These are phyloP conservation scores for Rhynchospora pubera DNA, from an alignment of 176 grass and related monocot genomes.

Conservation along the genomic window DNA sequence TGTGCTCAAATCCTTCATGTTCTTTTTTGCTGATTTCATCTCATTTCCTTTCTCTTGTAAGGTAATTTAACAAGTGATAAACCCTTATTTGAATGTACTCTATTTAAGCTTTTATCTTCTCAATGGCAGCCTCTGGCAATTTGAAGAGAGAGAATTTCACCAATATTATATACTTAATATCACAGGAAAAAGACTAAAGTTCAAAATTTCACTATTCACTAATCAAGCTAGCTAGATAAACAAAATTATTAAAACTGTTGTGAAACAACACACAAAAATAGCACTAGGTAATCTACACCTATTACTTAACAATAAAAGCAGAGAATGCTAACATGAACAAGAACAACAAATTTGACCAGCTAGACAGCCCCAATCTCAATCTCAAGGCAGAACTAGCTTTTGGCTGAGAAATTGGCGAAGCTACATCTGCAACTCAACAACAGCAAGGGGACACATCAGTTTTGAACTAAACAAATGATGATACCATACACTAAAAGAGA, in stretches of 20 bases:
- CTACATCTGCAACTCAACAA: constrained; percentile 30
- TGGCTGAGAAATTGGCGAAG: constrained; percentile 45
- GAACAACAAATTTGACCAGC: constrained; percentile 32
- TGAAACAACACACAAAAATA: not conserved
- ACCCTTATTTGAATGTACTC: too few species aligned
- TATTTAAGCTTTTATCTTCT: too few species aligned
- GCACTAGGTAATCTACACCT: not conserved
- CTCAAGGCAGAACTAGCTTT: constrained; percentile 17
- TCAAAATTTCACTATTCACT: not conserved
- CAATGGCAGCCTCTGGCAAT: too few species aligned
- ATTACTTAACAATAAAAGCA: constrained; percentile 19
- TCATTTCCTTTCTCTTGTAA: too few species aligned
- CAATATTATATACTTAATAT: too few species aligned
- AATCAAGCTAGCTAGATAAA: constrained; percentile 14
- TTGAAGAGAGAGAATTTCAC: not conserved
- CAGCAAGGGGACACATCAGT: constrained; percentile 6
- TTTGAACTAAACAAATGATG: not conserved
- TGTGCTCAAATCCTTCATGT: too few species aligned
- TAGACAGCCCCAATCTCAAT: constrained; percentile 22
- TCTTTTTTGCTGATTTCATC: too few species aligned
- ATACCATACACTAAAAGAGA: not conserved
- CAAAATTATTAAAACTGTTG: constrained; percentile 1
- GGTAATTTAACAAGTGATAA: too few species aligned
- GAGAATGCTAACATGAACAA: constrained; percentile 32
- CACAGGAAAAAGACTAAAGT: not conserved